These are phyloP conservation scores for Epichloe brachyelytri DNA, from an alignment of 2,329 filamentous ascomycete genomes.

Conservation along the genomic window DNA sequence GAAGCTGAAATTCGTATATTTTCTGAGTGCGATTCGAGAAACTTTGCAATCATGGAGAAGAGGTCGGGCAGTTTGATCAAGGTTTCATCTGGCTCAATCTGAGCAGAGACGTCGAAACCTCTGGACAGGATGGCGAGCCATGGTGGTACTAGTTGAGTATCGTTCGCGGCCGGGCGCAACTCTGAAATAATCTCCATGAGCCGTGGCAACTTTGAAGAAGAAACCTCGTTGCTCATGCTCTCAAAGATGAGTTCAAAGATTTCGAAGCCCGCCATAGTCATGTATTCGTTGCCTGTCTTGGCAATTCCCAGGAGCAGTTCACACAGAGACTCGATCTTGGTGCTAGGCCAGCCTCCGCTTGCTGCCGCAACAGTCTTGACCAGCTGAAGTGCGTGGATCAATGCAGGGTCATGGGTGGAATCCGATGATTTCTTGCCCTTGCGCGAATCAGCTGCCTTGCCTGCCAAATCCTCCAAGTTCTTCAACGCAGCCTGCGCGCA, in stretches of 20 bases:
- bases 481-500: slow-evolving; percentile 83
- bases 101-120: slow-evolving; percentile 86
- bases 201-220: slow-evolving; percentile 77
- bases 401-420: slow-evolving; percentile 58
- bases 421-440: slow-evolving; percentile 51
- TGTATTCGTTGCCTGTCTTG: slow-evolving; percentile 80
- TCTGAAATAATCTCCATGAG: slow-evolving; percentile 87
- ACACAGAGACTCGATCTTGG: slow-evolving; percentile 85
- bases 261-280: slow-evolving; percentile 93
- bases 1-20: slow-evolving; percentile 92
- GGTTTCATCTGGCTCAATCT: slow-evolving; percentile 78
- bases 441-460: slow-evolving; percentile 45
- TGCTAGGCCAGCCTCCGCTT: slow-evolving; percentile 89
- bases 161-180: slow-evolving; percentile 79
- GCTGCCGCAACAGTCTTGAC: slow-evolving; percentile 80
- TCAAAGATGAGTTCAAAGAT: slow-evolving; percentile 96
- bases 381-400: slow-evolving; percentile 86
- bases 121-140: slow-evolving; percentile 94
- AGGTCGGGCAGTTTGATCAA: slow-evolving; percentile 81
- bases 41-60: slow-evolving; percentile 66
- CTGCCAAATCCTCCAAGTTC: slow-evolving; percentile 62
- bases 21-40: slow-evolving; percentile 75
- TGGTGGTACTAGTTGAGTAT: slow-evolving; percentile 85
- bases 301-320: slow-evolving; percentile 83
- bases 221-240: slow-evolving; percentile 76